Evolutionary conservation across 1,139 yeast species (phyloP).

Genomic region (Taphrina deformans): DNA sequence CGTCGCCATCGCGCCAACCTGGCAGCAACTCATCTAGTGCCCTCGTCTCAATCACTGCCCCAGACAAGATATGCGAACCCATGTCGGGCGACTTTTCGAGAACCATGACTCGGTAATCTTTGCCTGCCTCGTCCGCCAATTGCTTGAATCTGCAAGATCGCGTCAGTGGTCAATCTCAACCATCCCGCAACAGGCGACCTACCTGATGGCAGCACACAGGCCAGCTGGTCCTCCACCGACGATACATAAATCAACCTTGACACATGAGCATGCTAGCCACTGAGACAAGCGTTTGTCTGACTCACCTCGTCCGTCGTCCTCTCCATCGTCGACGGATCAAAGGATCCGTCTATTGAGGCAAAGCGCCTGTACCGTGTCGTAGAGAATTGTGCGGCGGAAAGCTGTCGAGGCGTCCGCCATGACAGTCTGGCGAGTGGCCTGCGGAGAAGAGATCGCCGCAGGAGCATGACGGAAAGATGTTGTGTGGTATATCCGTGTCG

Average conservation of each 20-base stretch:
- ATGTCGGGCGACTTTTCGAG: slow-evolving; percentile 90
- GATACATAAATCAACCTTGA: slow-evolving; percentile 77
- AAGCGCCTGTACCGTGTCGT: slow-evolving; percentile 7
- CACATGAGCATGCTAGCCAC: background rate
- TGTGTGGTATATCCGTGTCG: no score
- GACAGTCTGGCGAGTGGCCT: background rate
- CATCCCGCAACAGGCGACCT: background rate
- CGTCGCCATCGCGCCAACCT: slow-evolving; percentile 50
- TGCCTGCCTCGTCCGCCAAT: slow-evolving; percentile 67
- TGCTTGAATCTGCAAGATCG: slow-evolving; percentile 57
- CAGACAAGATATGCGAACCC: slow-evolving; percentile 85
- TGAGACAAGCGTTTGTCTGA: slow-evolving; percentile 55
- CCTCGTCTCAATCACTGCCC: slow-evolving; percentile 89
- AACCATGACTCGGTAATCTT: slow-evolving; percentile 69
- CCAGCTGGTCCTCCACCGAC: slow-evolving; percentile 99
- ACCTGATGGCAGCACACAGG: slow-evolving; percentile 81
- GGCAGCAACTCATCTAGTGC: slow-evolving; percentile 86
- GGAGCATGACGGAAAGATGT: background rate
- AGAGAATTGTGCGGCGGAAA: background rate
- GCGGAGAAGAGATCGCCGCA: background rate
- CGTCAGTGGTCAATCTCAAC: no score
- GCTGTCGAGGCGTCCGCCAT: background rate
- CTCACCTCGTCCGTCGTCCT: slow-evolving; percentile 27
- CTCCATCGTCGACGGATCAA: slow-evolving; percentile 30
- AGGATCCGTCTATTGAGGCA: slow-evolving; percentile 21